Percentiles rank a stretch among this genome's conserved stretches.
These are phyloP conservation scores for Nitzschia putrida DNA, from an alignment of 108 stramenopile genomes.

Conservation along the genomic window DNA sequence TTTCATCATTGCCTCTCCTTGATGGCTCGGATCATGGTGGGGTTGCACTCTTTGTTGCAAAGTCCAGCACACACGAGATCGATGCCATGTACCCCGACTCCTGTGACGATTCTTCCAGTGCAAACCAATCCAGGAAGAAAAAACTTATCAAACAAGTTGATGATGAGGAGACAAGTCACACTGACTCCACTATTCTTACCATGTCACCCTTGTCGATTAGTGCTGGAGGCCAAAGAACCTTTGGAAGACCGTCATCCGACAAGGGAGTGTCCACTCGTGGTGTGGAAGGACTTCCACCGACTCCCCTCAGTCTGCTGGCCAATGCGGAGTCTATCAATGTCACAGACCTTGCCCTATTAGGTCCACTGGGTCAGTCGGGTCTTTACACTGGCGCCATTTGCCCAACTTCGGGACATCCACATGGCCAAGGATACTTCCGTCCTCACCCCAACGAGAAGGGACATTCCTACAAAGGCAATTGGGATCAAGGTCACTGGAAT, in stretches of 20 bases:
- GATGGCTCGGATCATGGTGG: not conserved
- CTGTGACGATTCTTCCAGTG: no score
- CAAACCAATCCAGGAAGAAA: not conserved
- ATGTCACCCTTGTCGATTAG: not conserved
- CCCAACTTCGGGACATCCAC: slow-evolving; percentile 9
- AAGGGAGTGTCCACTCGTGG: no score
- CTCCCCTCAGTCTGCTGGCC: no score
- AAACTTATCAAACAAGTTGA: not conserved
- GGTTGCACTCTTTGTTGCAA: not conserved
- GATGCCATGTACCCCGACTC: not conserved
- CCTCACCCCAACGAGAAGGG: not conserved
- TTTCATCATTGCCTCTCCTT: no score
- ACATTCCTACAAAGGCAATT: slow-evolving; percentile 23
- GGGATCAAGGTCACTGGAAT: slow-evolving; percentile 31
- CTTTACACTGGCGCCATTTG: slow-evolving; percentile 17
- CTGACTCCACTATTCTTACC: not conserved
- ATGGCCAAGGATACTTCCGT: slow-evolving; percentile 17
- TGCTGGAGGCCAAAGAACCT: not conserved
- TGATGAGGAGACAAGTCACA: not conserved
- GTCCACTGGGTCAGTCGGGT: slow-evolving; percentile 1
- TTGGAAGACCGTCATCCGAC: not conserved
- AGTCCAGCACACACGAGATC: not conserved
- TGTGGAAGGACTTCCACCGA: no score
- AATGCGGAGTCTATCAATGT: not conserved
- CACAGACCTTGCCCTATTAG: not conserved